Evolutionary conservation across 495 filamentous ascomycete species (phyloP).

Genomic region (Cladorrhinum samala): DNA sequence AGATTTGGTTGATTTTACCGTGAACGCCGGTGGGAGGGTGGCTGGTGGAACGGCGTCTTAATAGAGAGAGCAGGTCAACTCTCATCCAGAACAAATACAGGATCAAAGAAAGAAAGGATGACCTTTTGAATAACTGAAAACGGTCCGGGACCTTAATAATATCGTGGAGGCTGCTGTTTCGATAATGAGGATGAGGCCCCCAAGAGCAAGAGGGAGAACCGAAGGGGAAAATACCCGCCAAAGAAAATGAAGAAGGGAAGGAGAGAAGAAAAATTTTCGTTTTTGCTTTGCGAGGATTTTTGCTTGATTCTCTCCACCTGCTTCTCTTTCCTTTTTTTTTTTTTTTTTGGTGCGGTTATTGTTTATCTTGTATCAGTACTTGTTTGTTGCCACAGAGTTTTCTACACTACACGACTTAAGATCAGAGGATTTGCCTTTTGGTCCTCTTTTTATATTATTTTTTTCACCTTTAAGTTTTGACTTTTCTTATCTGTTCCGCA

Average conservation of each 20-base stretch:
- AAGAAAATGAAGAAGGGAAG: background rate
- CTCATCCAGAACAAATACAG: no score
- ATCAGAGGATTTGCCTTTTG: no score
- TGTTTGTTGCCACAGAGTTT: no score
- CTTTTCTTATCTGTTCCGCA: no score
- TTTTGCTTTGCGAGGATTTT: background rate
- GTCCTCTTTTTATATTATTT: no score
- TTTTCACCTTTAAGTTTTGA: no score
- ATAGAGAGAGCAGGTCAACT: no score
- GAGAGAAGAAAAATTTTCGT: background rate
- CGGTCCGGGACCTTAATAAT: background rate
- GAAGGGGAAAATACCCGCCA: no score
- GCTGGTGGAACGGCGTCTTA: constrained; percentile 2
- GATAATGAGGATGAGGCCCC: no score
- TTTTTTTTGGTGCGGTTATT: background rate
- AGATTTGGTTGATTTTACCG: constrained; percentile 38
- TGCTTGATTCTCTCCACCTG: background rate
- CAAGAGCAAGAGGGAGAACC: background rate
- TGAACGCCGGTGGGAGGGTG: constrained; percentile 13
- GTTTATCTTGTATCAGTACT: background rate
- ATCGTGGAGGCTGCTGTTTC: no score
- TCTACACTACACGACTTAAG: background rate
- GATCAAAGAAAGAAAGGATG: no score
- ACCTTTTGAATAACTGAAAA: no score
- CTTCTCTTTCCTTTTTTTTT: background rate